A percentile compares a stretch with the other conserved stretches of the same genome.
These are phyloP conservation scores for Plenodomus tracheiphilus DNA, from an alignment of 2,329 filamentous ascomycete genomes.

Conservation along the genomic window DNA sequence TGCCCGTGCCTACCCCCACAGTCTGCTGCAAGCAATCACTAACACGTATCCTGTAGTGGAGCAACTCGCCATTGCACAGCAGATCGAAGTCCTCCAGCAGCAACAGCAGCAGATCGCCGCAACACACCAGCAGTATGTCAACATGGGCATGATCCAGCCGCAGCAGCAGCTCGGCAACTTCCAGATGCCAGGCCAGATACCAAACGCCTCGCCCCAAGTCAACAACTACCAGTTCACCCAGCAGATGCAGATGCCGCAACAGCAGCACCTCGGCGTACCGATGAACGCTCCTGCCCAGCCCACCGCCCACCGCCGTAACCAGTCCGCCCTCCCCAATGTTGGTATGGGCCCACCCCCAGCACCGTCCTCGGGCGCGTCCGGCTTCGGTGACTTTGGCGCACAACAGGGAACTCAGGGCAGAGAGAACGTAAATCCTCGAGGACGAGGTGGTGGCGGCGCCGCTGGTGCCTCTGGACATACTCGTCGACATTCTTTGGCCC, in stretches of 20 bases:
- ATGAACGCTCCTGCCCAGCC: constrained; percentile 79
- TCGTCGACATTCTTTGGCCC: constrained; percentile 88
- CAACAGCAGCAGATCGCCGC: constrained; percentile 98
- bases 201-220: constrained; percentile 73
- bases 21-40: constrained; percentile 18
- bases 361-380: constrained; percentile 84
- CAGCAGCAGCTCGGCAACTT: constrained; percentile 72
- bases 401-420: constrained; percentile 62
- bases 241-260: constrained; percentile 56
- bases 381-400: constrained; percentile 77
- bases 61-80: constrained; percentile 95
- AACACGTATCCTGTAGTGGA: constrained; percentile 67
- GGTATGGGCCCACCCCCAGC: constrained; percentile 89
- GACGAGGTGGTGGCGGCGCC: constrained; percentile 70
- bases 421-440: constrained; percentile 70
- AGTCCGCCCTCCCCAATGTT: constrained; percentile 93
- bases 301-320: constrained; percentile 91
- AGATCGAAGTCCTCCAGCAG: constrained; percentile 95
- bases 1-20: constrained; percentile 7
- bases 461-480: constrained; percentile 76
- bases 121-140: constrained; percentile 95
- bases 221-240: constrained; percentile 87
- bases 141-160: constrained; percentile 91
- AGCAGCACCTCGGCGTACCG: constrained; percentile 65
- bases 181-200: constrained; percentile 70